Conservation (phyloP, 148 eudicot species). For the Limonium bicolor region DNA sequence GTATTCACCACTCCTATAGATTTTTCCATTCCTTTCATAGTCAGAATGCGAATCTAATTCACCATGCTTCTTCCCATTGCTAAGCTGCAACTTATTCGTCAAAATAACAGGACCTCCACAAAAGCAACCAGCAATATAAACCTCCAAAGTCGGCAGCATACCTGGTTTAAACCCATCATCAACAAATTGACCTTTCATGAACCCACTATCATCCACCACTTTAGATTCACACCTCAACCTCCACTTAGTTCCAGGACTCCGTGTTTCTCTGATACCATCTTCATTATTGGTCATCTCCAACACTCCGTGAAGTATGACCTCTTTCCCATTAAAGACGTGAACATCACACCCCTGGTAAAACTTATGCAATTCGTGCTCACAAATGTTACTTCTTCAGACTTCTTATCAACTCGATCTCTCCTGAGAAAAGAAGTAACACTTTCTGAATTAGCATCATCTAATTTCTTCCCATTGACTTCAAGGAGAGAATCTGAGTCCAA, state of each 20-base stretch:
- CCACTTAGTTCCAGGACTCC: conserved; percentile 21
- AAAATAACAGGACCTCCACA: conserved; percentile 46
- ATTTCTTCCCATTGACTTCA: conserved; percentile 40
- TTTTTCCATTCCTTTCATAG: conserved; percentile 26
- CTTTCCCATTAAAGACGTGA: conserved; percentile 43
- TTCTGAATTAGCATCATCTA: conserved; percentile 24
- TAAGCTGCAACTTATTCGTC: conserved; percentile 44
- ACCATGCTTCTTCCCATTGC: conserved; percentile 31
- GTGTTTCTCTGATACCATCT: conserved; percentile 23
- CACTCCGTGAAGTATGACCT: conserved; percentile 38
- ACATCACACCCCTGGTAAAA: conserved; percentile 47
- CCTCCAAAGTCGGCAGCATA: conserved; percentile 32
- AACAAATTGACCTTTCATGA: conserved; percentile 47
- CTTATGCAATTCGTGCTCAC: conserved; percentile 43
- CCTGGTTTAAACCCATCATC: conserved; percentile 23
- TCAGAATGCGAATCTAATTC: conserved; percentile 40
- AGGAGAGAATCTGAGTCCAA: conserved; percentile 36
- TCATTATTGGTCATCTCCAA: conserved; percentile 31
- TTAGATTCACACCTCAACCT: conserved; percentile 42
- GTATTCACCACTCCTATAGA: conserved; percentile 8
- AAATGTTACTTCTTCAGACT: conserved; percentile 41
- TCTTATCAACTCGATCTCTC: conserved; percentile 38
- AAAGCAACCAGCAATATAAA: conserved; percentile 52
- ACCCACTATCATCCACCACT: conserved; percentile 20
- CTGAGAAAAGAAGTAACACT: conserved; percentile 25